phyloP scores from a whole-genome alignment of 805 yeast species.

The Wickerhamiella brachini region DNA sequence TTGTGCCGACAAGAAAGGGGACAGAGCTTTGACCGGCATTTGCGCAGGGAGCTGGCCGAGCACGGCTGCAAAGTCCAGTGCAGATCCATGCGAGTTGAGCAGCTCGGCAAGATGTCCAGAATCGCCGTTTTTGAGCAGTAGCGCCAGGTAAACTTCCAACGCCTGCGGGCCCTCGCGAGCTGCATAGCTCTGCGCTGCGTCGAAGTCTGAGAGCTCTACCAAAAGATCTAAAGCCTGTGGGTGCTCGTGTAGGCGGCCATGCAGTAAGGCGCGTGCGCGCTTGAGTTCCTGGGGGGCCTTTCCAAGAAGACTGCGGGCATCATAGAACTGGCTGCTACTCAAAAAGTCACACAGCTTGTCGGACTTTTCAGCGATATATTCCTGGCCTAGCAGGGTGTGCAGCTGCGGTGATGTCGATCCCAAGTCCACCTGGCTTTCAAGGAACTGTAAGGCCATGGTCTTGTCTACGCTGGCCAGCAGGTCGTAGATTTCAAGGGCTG shows the following conservation, averaged over 20 bases:
- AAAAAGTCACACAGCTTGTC: constrained; percentile 1
- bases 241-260: constrained; percentile 47
- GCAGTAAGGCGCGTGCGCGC: constrained; percentile 35
- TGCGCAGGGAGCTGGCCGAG: constrained; percentile 1
- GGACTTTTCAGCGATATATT: constrained; percentile 9
- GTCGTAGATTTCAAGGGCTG: constrained; percentile 1
- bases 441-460: constrained; percentile 2
- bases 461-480: background rate
- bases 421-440: background rate
- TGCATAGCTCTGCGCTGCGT: constrained; percentile 50
- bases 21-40: background rate
- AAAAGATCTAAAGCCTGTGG: constrained; percentile 48
- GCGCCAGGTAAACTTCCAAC: constrained; percentile 24
- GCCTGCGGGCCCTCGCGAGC: constrained; percentile 29
- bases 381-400: constrained; percentile 14
- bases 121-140: background rate
- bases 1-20: constrained; percentile 1
- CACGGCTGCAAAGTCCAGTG: background rate
- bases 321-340: constrained; percentile 13
- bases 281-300: constrained; percentile 25
- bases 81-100: background rate
- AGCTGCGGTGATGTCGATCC: constrained; percentile 1
- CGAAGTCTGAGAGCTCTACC: constrained; percentile 42
- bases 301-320: constrained; percentile 35
- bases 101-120: background rate